Percentiles rank a stretch among this genome's conserved stretches.
Conservation (phyloP, 441 rosid species). For the Adansonia rubrostipa region DNA sequence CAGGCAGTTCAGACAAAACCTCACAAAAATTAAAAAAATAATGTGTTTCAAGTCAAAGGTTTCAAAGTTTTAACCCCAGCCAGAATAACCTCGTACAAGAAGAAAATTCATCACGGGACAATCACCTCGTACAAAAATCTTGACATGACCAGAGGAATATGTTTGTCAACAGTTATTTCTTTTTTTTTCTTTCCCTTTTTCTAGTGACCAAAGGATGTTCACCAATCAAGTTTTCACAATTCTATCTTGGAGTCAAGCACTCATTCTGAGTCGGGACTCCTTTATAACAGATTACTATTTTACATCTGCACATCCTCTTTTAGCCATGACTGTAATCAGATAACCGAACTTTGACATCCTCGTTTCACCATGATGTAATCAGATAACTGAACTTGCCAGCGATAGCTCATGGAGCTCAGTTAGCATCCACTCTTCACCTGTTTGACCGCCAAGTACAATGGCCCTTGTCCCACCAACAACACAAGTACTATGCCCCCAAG, state of each 20-base stretch:
- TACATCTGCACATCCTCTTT: background rate
- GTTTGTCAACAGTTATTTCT: constrained; percentile 29
- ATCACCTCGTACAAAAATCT: constrained; percentile 34
- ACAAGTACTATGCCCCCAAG: constrained; percentile 98
- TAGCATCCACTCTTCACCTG: constrained; percentile 61
- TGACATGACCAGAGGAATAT: constrained; percentile 25
- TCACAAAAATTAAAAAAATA: constrained; percentile 21
- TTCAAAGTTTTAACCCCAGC: constrained; percentile 35
- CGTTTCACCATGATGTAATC: constrained; percentile 24
- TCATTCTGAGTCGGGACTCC: background rate
- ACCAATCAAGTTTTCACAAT: constrained; percentile 25
- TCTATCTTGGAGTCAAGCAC: constrained; percentile 23
- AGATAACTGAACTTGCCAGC: constrained; percentile 60
- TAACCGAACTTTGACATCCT: constrained; percentile 44
- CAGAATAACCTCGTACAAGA: constrained; percentile 38
- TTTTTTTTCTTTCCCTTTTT: background rate
- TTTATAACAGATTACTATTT: constrained; percentile 2
- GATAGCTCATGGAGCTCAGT: constrained; percentile 86
- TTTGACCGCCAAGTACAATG: constrained; percentile 75
- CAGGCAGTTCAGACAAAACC: constrained; percentile 36
- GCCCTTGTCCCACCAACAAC: constrained; percentile 95
- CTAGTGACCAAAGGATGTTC: constrained; percentile 35
- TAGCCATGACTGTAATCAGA: constrained; percentile 35
- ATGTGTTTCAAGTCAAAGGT: constrained; percentile 37
- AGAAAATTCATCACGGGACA: constrained; percentile 34